A percentile compares a stretch with the other conserved stretches of the same genome.
Conservation (phyloP, 2,329 filamentous ascomycete species). For the Lasiodiplodia gonubiensis region DNA sequence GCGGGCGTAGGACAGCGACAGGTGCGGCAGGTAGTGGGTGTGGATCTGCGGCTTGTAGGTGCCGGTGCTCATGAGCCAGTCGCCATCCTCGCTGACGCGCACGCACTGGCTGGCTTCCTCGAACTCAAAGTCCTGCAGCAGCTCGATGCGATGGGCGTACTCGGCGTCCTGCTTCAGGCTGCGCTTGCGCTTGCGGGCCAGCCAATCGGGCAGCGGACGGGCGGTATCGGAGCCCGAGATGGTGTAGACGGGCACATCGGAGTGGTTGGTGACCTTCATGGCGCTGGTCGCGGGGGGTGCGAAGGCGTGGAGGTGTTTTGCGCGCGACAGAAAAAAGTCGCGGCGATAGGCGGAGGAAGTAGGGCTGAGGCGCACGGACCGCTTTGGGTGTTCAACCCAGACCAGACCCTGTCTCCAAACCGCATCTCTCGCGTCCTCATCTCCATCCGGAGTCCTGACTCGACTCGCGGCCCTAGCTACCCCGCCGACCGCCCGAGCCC, state of each 20-base stretch:
- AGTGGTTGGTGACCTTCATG: conserved; percentile 85
- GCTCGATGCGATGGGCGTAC: conserved; percentile 90
- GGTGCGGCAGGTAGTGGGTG: conserved; percentile 90
- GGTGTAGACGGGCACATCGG: conserved; percentile 88
- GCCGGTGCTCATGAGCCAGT: conserved; percentile 96
- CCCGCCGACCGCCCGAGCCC: conserved; percentile 19
- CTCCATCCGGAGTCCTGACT: conserved; percentile 8
- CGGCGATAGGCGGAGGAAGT: conserved; percentile 24
- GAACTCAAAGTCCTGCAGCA: conserved; percentile 97
- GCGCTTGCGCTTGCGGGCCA: conserved; percentile 85
- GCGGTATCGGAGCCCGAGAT: conserved; percentile 90
- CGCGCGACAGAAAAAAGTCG: conserved; percentile 22
- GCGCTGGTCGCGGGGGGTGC: conserved; percentile 33
- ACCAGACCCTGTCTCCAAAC: neutral
- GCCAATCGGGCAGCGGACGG: conserved; percentile 91
- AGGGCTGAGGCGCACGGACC: conserved; percentile 14
- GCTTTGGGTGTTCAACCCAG: neutral
- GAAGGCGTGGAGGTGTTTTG: conserved; percentile 13
- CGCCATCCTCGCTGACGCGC: conserved; percentile 88
- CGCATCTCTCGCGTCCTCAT: conserved; percentile 1
- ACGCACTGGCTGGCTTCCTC: conserved; percentile 93
- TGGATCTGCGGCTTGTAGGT: conserved; percentile 85
- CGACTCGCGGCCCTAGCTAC: neutral
- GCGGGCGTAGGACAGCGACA: conserved; percentile 90
- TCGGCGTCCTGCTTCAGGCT: conserved; percentile 91